Base-by-base conservation (phyloP, 768 basidiomycete genomes). In the Calocybe gangraenosa region DNA sequence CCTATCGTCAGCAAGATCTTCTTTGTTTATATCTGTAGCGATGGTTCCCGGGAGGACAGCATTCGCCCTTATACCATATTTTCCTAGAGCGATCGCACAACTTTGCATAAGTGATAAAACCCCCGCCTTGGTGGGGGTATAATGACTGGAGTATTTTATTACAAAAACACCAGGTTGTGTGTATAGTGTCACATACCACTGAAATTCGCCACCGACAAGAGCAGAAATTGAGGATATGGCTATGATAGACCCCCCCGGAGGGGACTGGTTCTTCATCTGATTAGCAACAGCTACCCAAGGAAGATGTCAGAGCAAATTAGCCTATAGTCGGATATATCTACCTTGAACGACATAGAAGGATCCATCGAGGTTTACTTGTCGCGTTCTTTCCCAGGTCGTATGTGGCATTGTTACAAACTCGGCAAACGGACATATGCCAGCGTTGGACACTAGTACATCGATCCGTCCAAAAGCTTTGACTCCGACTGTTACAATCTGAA, bases 211-310 rank as follows among this genome's bases (percentile, higher is more conserved):
- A 7, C 87, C 87, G 37, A 88, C 84, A 14, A 87, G 71, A 0
- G 85, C 87, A 20, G 83, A 86, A 47, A 88, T 87, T n/a, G 81
- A 84, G 9, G 84, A 84, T 20, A 88, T 78, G 17, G 78, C 84
- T 31, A 89, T 79, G 56, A 89, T 86, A 3, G 81, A 76, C 3
- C 87, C 87, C 3, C 86, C 84, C 58, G 80, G 79, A 2, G 84
- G 84, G 6, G 60, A 66, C 54, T 87, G 87, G 13, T 53, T 64
- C 50, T 78, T 78, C 87, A 89, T 89, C 58, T 84, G 82, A 49
- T 81, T 83, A 7, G 84, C 84, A 2, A 82, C 79, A 13, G 83
- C 84, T 79, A 39, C 18, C 38, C 50, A 52, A 17, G 41, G 50
- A 38, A n/a, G 40, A 40, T 23, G 40, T 37, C 7, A 30, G 6